Conservation (phyloP, 2,329 filamentous ascomycete species). For the Hypomyces perniciosus region DNA sequence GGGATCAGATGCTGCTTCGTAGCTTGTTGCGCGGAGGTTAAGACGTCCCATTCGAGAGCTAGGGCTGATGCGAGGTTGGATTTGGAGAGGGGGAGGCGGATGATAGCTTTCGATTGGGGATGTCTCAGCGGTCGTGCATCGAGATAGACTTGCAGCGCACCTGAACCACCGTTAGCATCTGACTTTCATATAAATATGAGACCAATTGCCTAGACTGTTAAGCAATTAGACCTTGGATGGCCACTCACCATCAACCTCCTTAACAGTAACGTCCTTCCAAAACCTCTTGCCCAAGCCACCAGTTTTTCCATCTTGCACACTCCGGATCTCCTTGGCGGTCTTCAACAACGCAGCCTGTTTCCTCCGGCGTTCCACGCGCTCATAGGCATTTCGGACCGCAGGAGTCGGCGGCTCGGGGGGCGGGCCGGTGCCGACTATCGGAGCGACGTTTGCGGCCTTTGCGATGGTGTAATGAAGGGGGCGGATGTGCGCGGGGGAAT, state of each 20-base stretch:
- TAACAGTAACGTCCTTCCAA: conserved; percentile 78
- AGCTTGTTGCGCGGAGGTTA: conserved; percentile 76
- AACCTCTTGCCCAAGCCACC: conserved; percentile 63
- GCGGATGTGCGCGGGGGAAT: conserved; percentile 16
- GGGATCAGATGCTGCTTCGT: conserved; percentile 84
- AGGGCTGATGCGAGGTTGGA: conserved; percentile 77
- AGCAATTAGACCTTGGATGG: not conserved
- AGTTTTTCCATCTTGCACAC: conserved; percentile 28
- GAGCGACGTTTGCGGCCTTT: conserved; percentile 41
- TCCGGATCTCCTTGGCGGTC: conserved; percentile 44
- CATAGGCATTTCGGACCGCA: conserved; percentile 32
- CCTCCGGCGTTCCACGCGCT: conserved; percentile 44
- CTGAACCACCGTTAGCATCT: conserved; percentile 22
- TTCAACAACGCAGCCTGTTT: conserved; percentile 51
- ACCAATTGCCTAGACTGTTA: not conserved
- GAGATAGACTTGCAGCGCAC: conserved; percentile 59
- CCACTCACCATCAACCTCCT: conserved; percentile 55
- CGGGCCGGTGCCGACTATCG: conserved; percentile 52
- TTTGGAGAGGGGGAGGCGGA: conserved; percentile 70
- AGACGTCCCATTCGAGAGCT: conserved; percentile 87
- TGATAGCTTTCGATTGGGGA: conserved; percentile 61
- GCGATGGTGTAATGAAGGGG: conserved; percentile 28
- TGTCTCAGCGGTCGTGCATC: conserved; percentile 76
- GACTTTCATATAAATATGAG: not conserved
- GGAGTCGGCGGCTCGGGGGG: conserved; percentile 51